Conservation (phyloP, 2,329 filamentous ascomycete genomes). For the Arthroderma uncinatum region DNA sequence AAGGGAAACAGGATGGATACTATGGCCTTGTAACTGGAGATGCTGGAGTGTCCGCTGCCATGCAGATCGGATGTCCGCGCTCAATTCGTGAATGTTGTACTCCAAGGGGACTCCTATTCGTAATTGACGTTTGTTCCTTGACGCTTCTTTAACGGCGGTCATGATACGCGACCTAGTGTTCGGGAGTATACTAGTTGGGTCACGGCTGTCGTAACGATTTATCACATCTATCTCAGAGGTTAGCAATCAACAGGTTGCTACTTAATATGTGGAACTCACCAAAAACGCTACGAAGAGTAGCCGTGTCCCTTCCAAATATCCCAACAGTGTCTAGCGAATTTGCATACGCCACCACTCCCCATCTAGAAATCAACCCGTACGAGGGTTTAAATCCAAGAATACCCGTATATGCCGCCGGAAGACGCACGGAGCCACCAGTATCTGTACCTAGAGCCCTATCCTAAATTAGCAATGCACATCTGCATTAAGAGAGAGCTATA, state of each 20-base stretch:
- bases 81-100: slow-evolving; percentile 79
- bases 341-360: slow-evolving; percentile 80
- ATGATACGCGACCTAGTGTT: slow-evolving; percentile 43
- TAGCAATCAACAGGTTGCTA: slow-evolving; percentile 4
- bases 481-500: neutral
- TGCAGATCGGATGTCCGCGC: slow-evolving; percentile 53
- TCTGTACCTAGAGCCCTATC: slow-evolving; percentile 75
- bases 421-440: slow-evolving; percentile 76
- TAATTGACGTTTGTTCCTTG: slow-evolving; percentile 21
- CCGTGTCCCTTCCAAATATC: slow-evolving; percentile 50
- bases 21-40: slow-evolving; percentile 56
- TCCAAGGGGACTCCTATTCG: slow-evolving; percentile 55
- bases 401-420: slow-evolving; percentile 79
- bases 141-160: slow-evolving; percentile 17
- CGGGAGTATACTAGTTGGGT: slow-evolving; percentile 60
- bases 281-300: slow-evolving; percentile 44
- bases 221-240: slow-evolving; percentile 33
- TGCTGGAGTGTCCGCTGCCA: slow-evolving; percentile 55
- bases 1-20: slow-evolving; percentile 63
- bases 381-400: slow-evolving; percentile 81
- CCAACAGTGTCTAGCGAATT: slow-evolving; percentile 90
- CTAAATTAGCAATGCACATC: slow-evolving; percentile 7
- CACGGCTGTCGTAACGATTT: slow-evolving; percentile 53
- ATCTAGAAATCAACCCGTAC: slow-evolving; percentile 75
- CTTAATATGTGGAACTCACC: slow-evolving; percentile 20